A percentile compares a stretch with the other conserved stretches of the same genome.
Conservation (phyloP, 371 early-diverging fungal species). For the Mucor indicus region DNA sequence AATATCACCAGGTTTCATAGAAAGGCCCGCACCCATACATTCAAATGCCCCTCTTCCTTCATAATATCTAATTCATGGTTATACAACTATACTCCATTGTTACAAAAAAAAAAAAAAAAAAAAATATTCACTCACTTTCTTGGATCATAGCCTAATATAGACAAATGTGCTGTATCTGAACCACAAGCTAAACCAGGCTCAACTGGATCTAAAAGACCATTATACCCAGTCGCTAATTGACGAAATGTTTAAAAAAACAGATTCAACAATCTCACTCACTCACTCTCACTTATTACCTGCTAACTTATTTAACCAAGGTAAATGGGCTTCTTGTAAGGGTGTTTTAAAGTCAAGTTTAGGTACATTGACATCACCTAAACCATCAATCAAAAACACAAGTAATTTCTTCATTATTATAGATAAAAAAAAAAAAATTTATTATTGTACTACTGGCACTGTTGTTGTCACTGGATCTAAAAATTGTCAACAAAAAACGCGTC, state of each 20-base stretch:
- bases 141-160: conserved; percentile 30
- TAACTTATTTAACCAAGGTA: conserved; percentile 41
- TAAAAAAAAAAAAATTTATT: not conserved
- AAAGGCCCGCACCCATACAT: conserved; percentile 54
- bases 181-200: conserved; percentile 58
- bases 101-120: not conserved
- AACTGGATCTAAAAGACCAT: conserved; percentile 52
- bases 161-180: conserved; percentile 53
- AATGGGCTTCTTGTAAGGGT: conserved; percentile 41
- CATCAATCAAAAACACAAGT: conserved; percentile 48
- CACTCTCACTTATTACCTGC: conserved; percentile 21
- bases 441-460: not conserved
- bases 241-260: not conserved
- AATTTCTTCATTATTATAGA: conserved; percentile 21
- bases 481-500: too few relatives aligned
- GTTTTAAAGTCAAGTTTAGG: conserved; percentile 30
- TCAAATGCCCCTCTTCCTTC: conserved; percentile 58
- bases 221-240: conserved; percentile 29
- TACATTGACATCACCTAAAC: conserved; percentile 44
- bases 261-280: not conserved
- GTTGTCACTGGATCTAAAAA: not conserved
- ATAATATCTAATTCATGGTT: conserved; percentile 30
- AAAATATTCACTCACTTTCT: conserved; percentile 19
- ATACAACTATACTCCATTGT: not conserved
- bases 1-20: conserved; percentile 55